Evolutionary conservation across 495 filamentous ascomycete species (phyloP), one percentile per base, ranked within the genome.

Genomic region (Penicillium argentinense): DNA sequence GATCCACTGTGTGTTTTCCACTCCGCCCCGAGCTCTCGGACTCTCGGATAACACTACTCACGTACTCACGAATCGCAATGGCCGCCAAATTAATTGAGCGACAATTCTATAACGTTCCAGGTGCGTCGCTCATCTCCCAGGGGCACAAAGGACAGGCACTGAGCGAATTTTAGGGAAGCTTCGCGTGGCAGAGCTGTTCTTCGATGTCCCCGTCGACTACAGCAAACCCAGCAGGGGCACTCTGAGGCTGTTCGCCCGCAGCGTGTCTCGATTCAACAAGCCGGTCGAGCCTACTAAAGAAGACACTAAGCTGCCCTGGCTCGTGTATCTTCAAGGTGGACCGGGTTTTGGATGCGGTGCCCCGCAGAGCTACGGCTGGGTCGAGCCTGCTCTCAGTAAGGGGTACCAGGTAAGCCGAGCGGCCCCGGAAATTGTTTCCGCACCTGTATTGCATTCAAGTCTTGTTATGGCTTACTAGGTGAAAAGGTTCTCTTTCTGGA

Each of bases 171-270:
- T 47, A 89, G 90, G 89, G 24, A 87, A 84, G 60, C 70, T 95
- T 7, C 77, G 77, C 33, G 78, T 95, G 34, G 84, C 82, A 2
- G 90, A 95, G 62, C 75, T 89, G 44, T 86, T 89, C 72, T 96
- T 96, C 59, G 81, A 89, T 54, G 89, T 96, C 8, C 89, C 90
- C 25, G 69, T 82, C 40, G 86, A 93, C 63, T 83, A 95, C 63
- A 61, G 72, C 46, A 77, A 78, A n/a, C 86, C 83, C 13, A 60
- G 65, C 1, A 67, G 70, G n/a, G 81, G 79, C 13, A 80, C 61
- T 4, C 57, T 96, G 36, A 80, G 78, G 42, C 72, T 96, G 17
- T 96, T 95, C 60, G 90, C 78, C 23, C 85, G 90, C 40, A 84
- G 81, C 47, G 84, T 85, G 21, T 63, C 74, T 47, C 86, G 80